Evolutionary conservation across 148 eudicot genomes (phyloP).

Genomic region (Silene latifolia): DNA sequence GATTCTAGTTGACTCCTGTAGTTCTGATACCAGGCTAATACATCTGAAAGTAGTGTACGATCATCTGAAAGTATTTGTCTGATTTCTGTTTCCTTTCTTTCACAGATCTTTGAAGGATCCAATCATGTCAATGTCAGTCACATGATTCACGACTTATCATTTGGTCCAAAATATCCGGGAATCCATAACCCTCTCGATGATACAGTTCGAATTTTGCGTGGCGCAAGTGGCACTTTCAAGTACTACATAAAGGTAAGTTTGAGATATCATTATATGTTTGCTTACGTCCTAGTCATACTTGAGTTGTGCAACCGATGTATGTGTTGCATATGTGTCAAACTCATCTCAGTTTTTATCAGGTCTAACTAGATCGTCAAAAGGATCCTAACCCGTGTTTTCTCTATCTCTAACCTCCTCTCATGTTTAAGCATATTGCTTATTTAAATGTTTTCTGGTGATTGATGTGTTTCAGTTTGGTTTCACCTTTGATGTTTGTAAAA

Average conservation of each 20-base stretch:
- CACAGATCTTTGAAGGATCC: slow-evolving; percentile 89
- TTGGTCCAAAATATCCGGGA: slow-evolving; percentile 97
- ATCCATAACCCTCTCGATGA: slow-evolving; percentile 93
- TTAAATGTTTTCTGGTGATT: not conserved
- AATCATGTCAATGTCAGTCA: slow-evolving; percentile 95
- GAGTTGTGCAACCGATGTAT: not conserved
- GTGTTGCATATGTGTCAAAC: not conserved
- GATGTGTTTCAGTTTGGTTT: not conserved
- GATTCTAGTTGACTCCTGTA: not conserved
- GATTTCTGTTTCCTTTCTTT: slow-evolving; percentile 19
- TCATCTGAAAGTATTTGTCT: not conserved
- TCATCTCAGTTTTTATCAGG: not conserved
- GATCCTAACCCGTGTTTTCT: not conserved
- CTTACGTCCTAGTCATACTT: slow-evolving; percentile 10
- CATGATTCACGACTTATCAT: slow-evolving; percentile 87
- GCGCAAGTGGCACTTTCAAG: slow-evolving; percentile 85
- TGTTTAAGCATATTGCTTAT: not conserved
- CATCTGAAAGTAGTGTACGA: not conserved
- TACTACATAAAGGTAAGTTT: slow-evolving; percentile 83
- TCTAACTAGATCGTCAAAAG: not conserved
- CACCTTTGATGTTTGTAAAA: not conserved
- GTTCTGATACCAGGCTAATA: not conserved
- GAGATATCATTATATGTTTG: not conserved
- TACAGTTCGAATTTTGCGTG: slow-evolving; percentile 69
- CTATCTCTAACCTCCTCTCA: not conserved